Conservation (phyloP, 768 basidiomycete genomes). For the Amylocystis lapponica region DNA sequence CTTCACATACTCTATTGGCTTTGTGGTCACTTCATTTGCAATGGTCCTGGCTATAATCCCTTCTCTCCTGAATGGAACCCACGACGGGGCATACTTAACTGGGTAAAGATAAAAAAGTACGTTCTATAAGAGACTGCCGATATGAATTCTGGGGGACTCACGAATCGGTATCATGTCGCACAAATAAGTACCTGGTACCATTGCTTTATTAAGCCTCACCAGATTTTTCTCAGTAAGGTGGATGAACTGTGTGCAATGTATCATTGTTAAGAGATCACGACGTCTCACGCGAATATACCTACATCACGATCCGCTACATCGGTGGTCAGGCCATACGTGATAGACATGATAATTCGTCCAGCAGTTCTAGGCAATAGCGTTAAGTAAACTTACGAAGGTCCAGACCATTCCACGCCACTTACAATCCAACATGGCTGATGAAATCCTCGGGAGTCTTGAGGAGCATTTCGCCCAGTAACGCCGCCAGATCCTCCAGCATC, state of each 20-base stretch:
- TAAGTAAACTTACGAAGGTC: no score
- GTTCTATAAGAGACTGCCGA: neutral
- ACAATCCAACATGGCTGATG: conserved; percentile 8
- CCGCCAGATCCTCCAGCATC: conserved; percentile 24
- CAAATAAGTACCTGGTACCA: conserved; percentile 35
- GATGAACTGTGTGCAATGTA: conserved; percentile 33
- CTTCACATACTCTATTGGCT: conserved; percentile 19
- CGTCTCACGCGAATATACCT: neutral
- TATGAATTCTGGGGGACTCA: neutral
- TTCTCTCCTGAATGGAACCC: conserved; percentile 23
- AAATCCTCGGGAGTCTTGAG: conserved; percentile 5
- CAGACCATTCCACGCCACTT: neutral
- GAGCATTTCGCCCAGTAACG: conserved; percentile 9
- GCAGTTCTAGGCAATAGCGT: conserved; percentile 3
- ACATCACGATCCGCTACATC: conserved; percentile 8
- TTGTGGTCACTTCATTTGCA: conserved; percentile 7
- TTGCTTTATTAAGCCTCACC: conserved; percentile 25
- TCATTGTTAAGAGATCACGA: neutral
- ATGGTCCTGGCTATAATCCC: conserved; percentile 10
- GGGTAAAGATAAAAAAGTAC: conserved; percentile 6
- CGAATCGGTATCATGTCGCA: conserved; percentile 21
- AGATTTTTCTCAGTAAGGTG: conserved; percentile 32
- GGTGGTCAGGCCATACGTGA: conserved; percentile 5
- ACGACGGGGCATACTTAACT: conserved; percentile 18
- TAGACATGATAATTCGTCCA: conserved; percentile 1